phyloP scores from a whole-genome alignment of 306 rosid species.

The Vigna reflexopilosa region DNA sequence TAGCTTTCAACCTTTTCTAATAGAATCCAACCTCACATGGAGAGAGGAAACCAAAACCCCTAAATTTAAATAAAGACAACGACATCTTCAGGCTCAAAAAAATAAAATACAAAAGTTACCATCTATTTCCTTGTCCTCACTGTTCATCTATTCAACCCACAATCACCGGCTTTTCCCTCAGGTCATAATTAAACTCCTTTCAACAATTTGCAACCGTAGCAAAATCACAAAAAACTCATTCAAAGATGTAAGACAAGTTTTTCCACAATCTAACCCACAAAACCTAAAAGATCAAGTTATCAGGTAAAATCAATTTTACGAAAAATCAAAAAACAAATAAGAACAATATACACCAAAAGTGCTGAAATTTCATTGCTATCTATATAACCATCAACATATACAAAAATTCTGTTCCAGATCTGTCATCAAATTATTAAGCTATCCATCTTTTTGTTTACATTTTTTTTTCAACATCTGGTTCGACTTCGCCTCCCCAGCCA shows the following conservation, averaged over 20 bases:
- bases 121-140: background rate
- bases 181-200: background rate
- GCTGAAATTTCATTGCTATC: constrained; percentile 10
- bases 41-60: constrained; percentile 6
- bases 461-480: constrained; percentile 51
- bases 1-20: constrained; percentile 10
- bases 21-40: constrained; percentile 42
- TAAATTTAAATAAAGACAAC: constrained; percentile 34
- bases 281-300: background rate
- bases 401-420: constrained; percentile 32
- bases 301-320: background rate
- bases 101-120: constrained; percentile 35
- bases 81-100: constrained; percentile 36
- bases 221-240: background rate
- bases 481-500: constrained; percentile 86
- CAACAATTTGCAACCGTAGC: background rate
- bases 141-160: constrained; percentile 26
- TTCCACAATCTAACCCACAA: background rate
- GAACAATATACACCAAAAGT: background rate
- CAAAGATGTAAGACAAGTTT: background rate
- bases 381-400: constrained; percentile 30
- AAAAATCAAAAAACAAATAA: background rate
- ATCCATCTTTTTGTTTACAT: background rate
- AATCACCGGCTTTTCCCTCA: constrained; percentile 35
- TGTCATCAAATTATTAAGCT: background rate